Base-by-base conservation (phyloP, 805 yeast genomes). In the Candida broadrunensis region DNA sequence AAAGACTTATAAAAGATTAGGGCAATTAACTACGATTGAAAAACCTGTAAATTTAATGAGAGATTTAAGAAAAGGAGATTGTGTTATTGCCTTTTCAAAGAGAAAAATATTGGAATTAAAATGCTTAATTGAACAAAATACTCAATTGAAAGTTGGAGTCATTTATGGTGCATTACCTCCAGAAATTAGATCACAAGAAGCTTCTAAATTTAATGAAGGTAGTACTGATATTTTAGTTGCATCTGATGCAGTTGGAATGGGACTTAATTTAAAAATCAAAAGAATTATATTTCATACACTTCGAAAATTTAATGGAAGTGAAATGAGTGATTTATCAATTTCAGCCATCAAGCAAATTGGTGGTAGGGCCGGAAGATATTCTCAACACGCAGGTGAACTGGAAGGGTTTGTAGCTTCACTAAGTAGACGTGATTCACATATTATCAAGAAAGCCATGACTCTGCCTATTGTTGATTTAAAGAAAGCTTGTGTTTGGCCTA, bases 221-320 rank as follows among this genome's bases (percentile, higher is more conserved):
- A 75, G 76, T 26, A 84, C 80, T 47, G 93, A 90, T 52, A 74
- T 86, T n/a, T 68, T 93, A 29, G 86, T 93, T 5, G 98, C 99
- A 1, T 86, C 96, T 2, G 98, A 93, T 66, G 99, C 99, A 0
- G 81, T 93, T 46, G 99, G 99, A 2, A 91, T 93, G 97, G 99
- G 99, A 0, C 71, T 93, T 39, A 93, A 93, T 55, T 69, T 93
- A 53, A 83, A 86, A 19, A 90, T 93, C 48, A 79, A 81, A 43
- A 68, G 98, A 44, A 77, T 93, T 4, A 75, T 93, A 1, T 90
- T 93, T 56, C 78, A 85, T 14, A 73, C 83, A 0, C 66, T 77
- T 20, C 58, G 58, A 36, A 93, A 93, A 60, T 90, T 76, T 51
- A 78, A 88, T 55, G 97, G 97, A 5, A 56, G 52, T 12, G 62